Evolutionary conservation across 2,329 filamentous ascomycete species (phyloP), one percentile per base, ranked within the genome.

Genomic region (Chrysoporthe deuterocubensis): DNA sequence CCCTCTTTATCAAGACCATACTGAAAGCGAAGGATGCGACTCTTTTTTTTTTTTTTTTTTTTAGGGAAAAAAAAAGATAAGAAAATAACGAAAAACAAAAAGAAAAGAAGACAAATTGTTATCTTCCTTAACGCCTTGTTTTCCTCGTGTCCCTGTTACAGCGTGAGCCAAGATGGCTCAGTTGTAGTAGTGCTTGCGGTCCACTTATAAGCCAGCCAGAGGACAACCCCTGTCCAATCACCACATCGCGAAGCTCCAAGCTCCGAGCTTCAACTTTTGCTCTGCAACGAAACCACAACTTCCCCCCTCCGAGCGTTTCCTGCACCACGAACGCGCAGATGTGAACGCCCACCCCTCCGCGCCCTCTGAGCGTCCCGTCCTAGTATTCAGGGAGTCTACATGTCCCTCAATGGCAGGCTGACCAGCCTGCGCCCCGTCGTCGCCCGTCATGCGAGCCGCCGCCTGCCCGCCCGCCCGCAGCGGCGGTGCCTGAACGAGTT

Each of bases 381-480:
- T 34, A 64, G 14, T 21, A 46, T 14, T 40, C 32, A 40, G 57
- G 42, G 50, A 61, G 57, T 42, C 69, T 70, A 69, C 64, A 70
- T 70, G 69, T 70, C 67, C 67, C 61, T 69, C 64, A 67, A 70
- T 70, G 67, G 67, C 69, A 70, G 69, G 69, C 69, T 70, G 43
- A 40, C 61, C 64, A 70, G 69, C 69, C 67, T 70, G 69, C 69
- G 67, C 61, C 61, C 60, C 9, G 64, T 64, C 9, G 58, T 67
- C 26, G 66, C 56, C 67, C 67, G n/a, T 21, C 52, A 70, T 69
- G 67, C 58, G 58, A 67, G 57, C 13, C 26, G 58, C n/a, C 50
- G 34, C 34, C 58, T 37, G 5, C 59, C 44, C 37, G 13, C 48
- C 3, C 62, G 57, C 57, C 64, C 62, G 26, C 69, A 70, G 44